Evolutionary conservation across 257 asterid genomes (phyloP).

Genomic region (Cynanchum wilfordii): DNA sequence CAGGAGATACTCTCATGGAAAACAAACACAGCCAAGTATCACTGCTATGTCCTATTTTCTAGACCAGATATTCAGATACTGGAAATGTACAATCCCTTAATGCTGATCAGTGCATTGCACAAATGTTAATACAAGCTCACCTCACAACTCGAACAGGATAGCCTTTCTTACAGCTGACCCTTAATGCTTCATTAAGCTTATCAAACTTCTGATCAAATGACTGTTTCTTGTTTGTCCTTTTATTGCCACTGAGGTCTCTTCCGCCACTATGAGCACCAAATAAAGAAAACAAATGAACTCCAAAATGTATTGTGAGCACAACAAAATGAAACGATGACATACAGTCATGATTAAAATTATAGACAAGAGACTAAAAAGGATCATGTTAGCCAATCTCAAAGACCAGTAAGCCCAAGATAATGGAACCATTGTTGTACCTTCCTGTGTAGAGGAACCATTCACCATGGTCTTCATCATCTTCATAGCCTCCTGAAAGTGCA

Average conservation of each 20-base stretch:
- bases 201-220: conserved; percentile 74
- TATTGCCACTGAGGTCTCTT: conserved; percentile 83
- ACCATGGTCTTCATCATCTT: conserved; percentile 90
- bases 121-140: conserved; percentile 31
- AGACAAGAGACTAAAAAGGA: not conserved
- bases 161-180: conserved; percentile 77
- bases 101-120: not conserved
- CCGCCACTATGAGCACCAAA: conserved; percentile 67
- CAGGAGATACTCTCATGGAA: not conserved
- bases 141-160: conserved; percentile 96
- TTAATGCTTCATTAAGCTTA: conserved; percentile 63
- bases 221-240: conserved; percentile 73
- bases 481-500: conserved; percentile 89
- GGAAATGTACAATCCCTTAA: no score
- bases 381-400: not conserved
- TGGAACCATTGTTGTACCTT: conserved; percentile 40
- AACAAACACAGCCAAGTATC: not conserved
- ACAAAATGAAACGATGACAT: not conserved
- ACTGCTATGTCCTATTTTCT: not conserved
- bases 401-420: not conserved
- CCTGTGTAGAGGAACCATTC: conserved; percentile 98
- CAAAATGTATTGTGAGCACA: not conserved
- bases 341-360: not conserved
- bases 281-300: conserved; percentile 12
- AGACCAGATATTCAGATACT: not conserved